phyloP scores from a whole-genome alignment of 2,329 filamentous ascomycete species.

The Apiospora phragmitis region DNA sequence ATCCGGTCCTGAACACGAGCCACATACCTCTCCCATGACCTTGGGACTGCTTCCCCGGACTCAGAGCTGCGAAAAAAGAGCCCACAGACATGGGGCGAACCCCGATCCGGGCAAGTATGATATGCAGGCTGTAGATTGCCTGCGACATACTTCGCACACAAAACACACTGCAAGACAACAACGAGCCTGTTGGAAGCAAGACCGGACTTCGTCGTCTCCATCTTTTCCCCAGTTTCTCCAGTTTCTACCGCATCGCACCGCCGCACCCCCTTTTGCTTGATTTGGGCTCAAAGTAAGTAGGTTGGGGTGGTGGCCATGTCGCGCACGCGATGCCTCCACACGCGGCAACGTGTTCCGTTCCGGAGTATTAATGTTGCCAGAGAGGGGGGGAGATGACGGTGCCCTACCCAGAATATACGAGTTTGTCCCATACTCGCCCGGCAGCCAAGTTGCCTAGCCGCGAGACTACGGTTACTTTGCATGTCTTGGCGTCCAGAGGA shows the following conservation, averaged over 20 bases:
- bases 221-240: neutral
- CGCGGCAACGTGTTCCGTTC: neutral
- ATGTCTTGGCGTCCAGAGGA: neutral
- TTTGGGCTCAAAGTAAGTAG: neutral
- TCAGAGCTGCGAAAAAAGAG: neutral
- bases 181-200: neutral
- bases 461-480: neutral
- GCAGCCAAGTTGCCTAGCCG: neutral
- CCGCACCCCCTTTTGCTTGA: neutral
- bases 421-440: neutral
- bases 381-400: neutral
- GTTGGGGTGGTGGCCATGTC: neutral
- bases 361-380: neutral
- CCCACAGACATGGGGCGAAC: neutral
- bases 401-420: neutral
- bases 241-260: neutral
- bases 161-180: neutral
- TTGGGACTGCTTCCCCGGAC: neutral
- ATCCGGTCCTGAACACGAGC: neutral
- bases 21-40: neutral
- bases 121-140: neutral
- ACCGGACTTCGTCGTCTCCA: neutral
- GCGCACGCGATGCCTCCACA: neutral
- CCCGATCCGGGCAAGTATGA: neutral
- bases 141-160: neutral